These are phyloP conservation scores for Phytophthora chlamydospora DNA, from an alignment of 352 stramenopile species.

Conservation along the genomic window DNA sequence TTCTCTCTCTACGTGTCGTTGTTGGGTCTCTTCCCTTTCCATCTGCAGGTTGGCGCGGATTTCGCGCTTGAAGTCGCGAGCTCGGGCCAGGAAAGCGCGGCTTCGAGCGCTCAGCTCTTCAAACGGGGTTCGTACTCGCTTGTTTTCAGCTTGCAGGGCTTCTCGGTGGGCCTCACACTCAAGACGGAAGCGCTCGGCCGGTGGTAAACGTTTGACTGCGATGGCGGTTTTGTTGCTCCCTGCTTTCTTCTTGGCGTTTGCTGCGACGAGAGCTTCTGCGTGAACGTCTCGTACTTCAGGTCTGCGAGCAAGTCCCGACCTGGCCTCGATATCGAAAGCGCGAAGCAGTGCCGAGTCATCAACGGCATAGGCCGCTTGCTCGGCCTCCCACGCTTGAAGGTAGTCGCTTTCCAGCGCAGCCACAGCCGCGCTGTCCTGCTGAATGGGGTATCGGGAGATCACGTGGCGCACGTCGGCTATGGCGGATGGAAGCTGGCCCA, in stretches of 20 bases:
- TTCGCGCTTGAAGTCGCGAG: conserved; percentile 66
- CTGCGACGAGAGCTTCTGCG: conserved; percentile 21
- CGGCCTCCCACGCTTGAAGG: conserved; percentile 41
- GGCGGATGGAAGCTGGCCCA: conserved; percentile 56
- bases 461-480: conserved; percentile 50
- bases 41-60: conserved; percentile 65
- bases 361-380: conserved; percentile 54
- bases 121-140: conserved; percentile 17
- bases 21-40: conserved; percentile 64
- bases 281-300: conserved; percentile 51
- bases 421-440: conserved; percentile 23
- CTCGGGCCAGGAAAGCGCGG: conserved; percentile 33
- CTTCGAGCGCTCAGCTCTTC: conserved; percentile 26
- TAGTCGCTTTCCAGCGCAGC: conserved; percentile 27
- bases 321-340: conserved; percentile 49
- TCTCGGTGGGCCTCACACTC: conserved; percentile 23
- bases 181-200: conserved; percentile 44
- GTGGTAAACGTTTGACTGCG: conserved; percentile 19
- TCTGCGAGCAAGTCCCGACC: conserved; percentile 46
- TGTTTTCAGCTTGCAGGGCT: conserved; percentile 14
- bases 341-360: conserved; percentile 56
- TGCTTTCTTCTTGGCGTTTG: conserved; percentile 30
- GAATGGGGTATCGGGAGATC: conserved; percentile 31
- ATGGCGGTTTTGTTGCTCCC: not conserved
- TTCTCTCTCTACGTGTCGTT: conserved; percentile 59